Percentiles rank a stretch among this genome's conserved stretches.
Conservation (phyloP, 2,329 filamentous ascomycete species). For the Thelonectria blattea region DNA sequence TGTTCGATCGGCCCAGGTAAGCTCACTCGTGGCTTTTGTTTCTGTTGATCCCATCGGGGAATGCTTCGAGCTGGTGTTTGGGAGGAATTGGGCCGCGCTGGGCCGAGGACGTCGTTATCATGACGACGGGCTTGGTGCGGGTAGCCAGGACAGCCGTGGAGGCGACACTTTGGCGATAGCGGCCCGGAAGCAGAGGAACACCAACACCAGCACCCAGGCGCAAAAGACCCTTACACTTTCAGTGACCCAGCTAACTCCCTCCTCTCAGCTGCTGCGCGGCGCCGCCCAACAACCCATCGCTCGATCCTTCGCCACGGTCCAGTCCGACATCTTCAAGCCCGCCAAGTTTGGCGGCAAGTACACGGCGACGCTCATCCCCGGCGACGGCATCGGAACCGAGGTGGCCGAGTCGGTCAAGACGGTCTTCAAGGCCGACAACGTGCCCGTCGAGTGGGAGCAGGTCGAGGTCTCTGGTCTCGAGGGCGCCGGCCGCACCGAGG, state of each 20-base stretch:
- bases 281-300: conserved; percentile 53
- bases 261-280: conserved; percentile 58
- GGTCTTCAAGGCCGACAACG: conserved; percentile 99
- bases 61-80: conserved; percentile 3
- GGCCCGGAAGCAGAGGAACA: background rate
- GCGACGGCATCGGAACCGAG: conserved; percentile 98
- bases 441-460: conserved; percentile 98
- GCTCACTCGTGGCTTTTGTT: conserved; percentile 34
- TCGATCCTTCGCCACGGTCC: conserved; percentile 77
- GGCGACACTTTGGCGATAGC: background rate
- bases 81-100: background rate
- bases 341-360: conserved; percentile 99
- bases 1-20: conserved; percentile 63
- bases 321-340: conserved; percentile 97
- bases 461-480: conserved; percentile 92
- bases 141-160: background rate
- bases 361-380: conserved; percentile 97
- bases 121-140: background rate
- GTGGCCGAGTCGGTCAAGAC: conserved; percentile 98
- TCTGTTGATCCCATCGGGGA: conserved; percentile 5
- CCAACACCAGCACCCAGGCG: background rate
- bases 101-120: background rate
- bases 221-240: too few species aligned
- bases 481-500: conserved; percentile 82
- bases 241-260: conserved; percentile 31